These are phyloP conservation scores for Entomortierella lignicola DNA, from an alignment of 192 early-diverging fungal species.

Conservation along the genomic window DNA sequence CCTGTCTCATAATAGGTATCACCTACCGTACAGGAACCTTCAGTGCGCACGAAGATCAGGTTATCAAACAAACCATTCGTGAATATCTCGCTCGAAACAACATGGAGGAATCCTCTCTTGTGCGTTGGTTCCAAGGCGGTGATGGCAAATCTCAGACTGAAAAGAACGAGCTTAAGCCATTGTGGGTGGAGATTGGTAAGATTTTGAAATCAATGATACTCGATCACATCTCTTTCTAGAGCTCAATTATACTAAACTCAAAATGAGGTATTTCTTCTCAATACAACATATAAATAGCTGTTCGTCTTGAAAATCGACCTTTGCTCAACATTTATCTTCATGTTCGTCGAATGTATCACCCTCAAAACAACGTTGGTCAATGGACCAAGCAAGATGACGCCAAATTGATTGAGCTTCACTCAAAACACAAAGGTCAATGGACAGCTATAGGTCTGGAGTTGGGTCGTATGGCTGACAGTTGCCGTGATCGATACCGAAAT, in stretches of 20 bases:
- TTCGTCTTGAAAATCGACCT: slow-evolving; percentile 25
- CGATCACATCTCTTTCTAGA: too few relatives aligned
- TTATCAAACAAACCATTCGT: slow-evolving; percentile 20
- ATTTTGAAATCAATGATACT: not conserved
- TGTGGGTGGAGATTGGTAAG: slow-evolving; percentile 50
- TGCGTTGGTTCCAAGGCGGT: slow-evolving; percentile 10
- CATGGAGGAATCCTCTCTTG: not conserved
- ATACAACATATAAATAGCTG: slow-evolving; percentile 12
- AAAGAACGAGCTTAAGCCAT: slow-evolving; percentile 24
- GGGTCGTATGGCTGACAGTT: slow-evolving; percentile 40
- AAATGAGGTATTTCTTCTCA: not conserved
- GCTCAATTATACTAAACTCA: too few relatives aligned
- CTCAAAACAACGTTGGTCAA: slow-evolving; percentile 38
- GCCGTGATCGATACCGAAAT: slow-evolving; percentile 46
- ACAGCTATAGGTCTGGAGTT: slow-evolving; percentile 36
- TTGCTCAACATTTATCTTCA: slow-evolving; percentile 38
- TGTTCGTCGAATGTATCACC: slow-evolving; percentile 36
- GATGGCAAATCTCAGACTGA: slow-evolving; percentile 3
- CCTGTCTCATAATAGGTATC: slow-evolving; percentile 22
- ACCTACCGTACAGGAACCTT: slow-evolving; percentile 18
- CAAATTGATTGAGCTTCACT: slow-evolving; percentile 23
- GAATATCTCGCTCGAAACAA: slow-evolving; percentile 34
- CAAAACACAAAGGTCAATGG: slow-evolving; percentile 45
- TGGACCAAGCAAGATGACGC: slow-evolving; percentile 48
- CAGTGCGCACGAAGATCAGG: slow-evolving; percentile 17